phyloP scores from a whole-genome alignment of 1,284 basidiomycete genomes.

The Apiotrichum gamsii region DNA sequence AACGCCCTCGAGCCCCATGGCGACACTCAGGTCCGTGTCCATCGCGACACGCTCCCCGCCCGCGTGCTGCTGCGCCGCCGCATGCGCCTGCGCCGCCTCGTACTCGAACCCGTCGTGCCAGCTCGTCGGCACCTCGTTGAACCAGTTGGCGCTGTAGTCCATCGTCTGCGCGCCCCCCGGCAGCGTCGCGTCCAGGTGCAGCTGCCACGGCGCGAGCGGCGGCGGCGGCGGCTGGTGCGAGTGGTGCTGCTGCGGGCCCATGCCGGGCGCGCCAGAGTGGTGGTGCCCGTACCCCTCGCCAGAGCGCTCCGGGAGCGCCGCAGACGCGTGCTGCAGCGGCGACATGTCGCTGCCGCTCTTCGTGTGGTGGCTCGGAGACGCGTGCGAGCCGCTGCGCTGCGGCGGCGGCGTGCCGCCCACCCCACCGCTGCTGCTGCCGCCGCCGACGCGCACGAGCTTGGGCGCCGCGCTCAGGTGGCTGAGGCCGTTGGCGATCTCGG shows the following conservation, averaged over 20 bases:
- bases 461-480: slow-evolving; percentile 30
- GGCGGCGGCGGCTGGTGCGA: not conserved
- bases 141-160: slow-evolving; percentile 1
- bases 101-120: not conserved
- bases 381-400: too few species aligned
- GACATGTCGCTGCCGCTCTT: too few species aligned
- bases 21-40: slow-evolving; percentile 1
- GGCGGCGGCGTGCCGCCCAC: too few species aligned
- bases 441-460: slow-evolving; percentile 26
- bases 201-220: too few species aligned
- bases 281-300: not conserved
- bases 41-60: not conserved
- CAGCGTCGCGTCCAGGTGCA: too few species aligned
- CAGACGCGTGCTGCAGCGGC: too few species aligned
- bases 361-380: too few species aligned
- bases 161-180: not conserved
- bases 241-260: not conserved
- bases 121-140: not conserved
- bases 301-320: too few species aligned
- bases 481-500: slow-evolving; percentile 32
- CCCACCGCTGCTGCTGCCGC: too few species aligned
- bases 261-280: not conserved
- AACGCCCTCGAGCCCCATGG: not conserved
- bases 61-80: not conserved
- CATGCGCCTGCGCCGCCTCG: not conserved